Conservation (phyloP, 2,329 filamentous ascomycete species). For the Clonostachys rosea region DNA sequence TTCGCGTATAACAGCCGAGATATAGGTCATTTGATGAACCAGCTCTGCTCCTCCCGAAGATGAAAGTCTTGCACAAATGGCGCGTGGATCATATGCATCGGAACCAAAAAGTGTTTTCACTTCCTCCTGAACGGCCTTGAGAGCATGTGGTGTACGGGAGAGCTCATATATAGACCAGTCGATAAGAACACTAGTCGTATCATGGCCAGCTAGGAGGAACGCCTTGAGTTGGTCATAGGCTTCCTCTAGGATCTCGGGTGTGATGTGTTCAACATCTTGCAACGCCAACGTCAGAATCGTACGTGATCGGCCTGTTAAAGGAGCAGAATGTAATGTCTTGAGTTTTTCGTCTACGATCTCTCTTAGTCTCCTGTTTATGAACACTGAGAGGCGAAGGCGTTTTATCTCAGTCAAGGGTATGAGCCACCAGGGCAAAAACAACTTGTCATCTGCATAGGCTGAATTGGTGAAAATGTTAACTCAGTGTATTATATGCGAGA, state of each 20-base stretch:
- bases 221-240: slow-evolving; percentile 76
- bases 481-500: too few relatives aligned
- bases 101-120: slow-evolving; percentile 34
- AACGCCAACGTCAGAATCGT: slow-evolving; percentile 18
- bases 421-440: slow-evolving; percentile 11
- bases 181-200: slow-evolving; percentile 80
- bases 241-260: slow-evolving; percentile 13
- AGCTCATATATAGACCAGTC: slow-evolving; percentile 84
- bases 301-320: background rate
- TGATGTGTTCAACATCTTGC: slow-evolving; percentile 14
- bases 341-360: too few relatives aligned
- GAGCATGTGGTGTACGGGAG: slow-evolving; percentile 61
- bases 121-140: slow-evolving; percentile 67
- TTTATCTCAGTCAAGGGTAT: slow-evolving; percentile 6
- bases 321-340: too few relatives aligned
- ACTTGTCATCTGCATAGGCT: slow-evolving; percentile 4
- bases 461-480: too few relatives aligned
- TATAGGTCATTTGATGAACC: slow-evolving; percentile 23
- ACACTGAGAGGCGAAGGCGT: slow-evolving; percentile 8
- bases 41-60: slow-evolving; percentile 17
- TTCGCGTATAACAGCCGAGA: slow-evolving; percentile 30
- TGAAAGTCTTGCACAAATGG: slow-evolving; percentile 15
- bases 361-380: background rate
- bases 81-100: slow-evolving; percentile 8
- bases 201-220: slow-evolving; percentile 77